Percentiles rank a stretch among this genome's conserved stretches.
phyloP scores from a whole-genome alignment of 331 rosid genomes.

The Erythrophleum ivorense region DNA sequence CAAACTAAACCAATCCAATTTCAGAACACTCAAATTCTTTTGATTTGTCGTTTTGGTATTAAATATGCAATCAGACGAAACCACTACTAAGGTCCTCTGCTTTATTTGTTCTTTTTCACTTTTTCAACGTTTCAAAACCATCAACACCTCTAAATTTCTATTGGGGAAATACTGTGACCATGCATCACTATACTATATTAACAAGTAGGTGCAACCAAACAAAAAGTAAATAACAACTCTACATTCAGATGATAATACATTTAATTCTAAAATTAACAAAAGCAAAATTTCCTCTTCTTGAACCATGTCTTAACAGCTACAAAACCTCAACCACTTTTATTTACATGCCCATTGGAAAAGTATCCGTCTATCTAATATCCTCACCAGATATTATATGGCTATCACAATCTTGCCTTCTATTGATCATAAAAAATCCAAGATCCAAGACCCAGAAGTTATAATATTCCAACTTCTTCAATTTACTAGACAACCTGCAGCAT shows the following conservation, averaged over 20 bases:
- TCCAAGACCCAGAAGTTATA: conserved; percentile 7
- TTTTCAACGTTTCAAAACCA: not conserved
- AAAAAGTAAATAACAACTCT: not conserved
- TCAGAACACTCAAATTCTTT: not conserved
- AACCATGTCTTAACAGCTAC: conserved; percentile 12
- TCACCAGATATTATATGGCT: not conserved
- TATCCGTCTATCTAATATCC: not conserved
- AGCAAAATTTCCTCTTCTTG: not conserved
- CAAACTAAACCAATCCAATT: not conserved
- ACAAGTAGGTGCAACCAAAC: conserved; percentile 29
- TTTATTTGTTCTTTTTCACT: not conserved
- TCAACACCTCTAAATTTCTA: conserved; percentile 13
- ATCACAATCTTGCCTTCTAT: not conserved
- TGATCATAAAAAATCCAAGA: not conserved
- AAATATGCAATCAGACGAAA: not conserved
- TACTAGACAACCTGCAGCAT: conserved; percentile 11
- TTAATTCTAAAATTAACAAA: conserved; percentile 1
- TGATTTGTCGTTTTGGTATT: not conserved
- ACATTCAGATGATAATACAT: not conserved
- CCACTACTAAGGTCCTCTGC: not conserved
- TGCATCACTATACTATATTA: conserved; percentile 17
- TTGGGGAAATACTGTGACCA: not conserved
- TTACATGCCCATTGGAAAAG: conserved; percentile 4
- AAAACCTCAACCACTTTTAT: not conserved
- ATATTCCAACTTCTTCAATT: conserved; percentile 2